Evolutionary conservation across 352 stramenopile genomes (phyloP), one percentile per base, ranked within the genome.

Genomic region (Phytopythium chamaehyphon): DNA sequence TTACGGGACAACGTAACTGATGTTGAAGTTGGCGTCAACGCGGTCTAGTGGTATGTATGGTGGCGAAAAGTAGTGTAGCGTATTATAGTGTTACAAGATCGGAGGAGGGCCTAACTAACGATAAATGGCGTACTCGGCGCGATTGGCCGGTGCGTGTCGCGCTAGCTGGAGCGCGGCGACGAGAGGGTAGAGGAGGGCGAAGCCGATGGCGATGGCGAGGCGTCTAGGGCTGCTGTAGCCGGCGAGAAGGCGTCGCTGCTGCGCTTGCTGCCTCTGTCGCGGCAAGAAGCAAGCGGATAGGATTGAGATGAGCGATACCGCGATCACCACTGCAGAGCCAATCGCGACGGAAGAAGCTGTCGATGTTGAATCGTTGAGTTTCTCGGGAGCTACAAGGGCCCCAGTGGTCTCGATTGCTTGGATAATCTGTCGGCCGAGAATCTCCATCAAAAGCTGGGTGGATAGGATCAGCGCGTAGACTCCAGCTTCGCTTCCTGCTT

Each of bases 181-280:
- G 46, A 55, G 48, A 6, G 40, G 31, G 49, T 56, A 67, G 43
- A 57, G 53, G 21, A 60, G n/a, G 2, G 45, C 59, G 23, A 76
- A 76, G 21, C 59, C 57, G 1, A 72, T 7, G 12, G 55, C 37
- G 9, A 79, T 59, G 21, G 59, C 43, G 12, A 57, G 19, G 6
- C 66, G 51, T 3, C 66, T 48, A 21, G 53, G 28, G 11, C 40
- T 44, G 38, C 54, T 79, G 71, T 73, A 79, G n/a, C 68, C 68
- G n/a, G 68, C 71, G 50, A 76, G 73, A 16, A 74, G 50, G 18
- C 71, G 71, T 6, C 69, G 52, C 55, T 78, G 71, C 59, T 82
- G 71, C 4, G 68, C 68, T 39, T 76, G 65, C 0, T 74, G 65
- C 51, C 76, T 78, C 45, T 82, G 68, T 5, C 54, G 56, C 8